Percentiles rank a stretch among this genome's conserved stretches.
phyloP scores from a whole-genome alignment of 1,284 basidiomycete species.

The Ustilago tritici region DNA sequence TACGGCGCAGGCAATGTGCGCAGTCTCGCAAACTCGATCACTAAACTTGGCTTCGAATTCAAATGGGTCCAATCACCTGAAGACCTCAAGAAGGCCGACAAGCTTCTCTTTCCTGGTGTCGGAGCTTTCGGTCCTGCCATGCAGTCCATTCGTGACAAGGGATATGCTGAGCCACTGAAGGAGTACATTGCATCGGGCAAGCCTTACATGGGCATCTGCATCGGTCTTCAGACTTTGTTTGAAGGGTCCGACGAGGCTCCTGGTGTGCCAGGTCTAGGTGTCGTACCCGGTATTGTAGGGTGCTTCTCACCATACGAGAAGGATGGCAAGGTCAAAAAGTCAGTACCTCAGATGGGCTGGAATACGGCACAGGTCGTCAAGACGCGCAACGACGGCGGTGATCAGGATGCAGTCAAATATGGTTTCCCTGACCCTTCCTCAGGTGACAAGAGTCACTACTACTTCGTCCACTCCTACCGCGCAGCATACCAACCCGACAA shows the following conservation, averaged over 20 bases:
- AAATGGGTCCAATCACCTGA: constrained; percentile 87
- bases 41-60: constrained; percentile 86
- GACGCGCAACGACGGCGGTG: constrained; percentile 31
- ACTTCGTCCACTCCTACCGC: constrained; percentile 97
- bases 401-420: constrained; percentile 43
- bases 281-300: constrained; percentile 62
- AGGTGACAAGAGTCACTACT: constrained; percentile 77
- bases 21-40: constrained; percentile 87
- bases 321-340: constrained; percentile 73
- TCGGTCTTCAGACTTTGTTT: constrained; percentile 80
- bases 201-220: constrained; percentile 91
- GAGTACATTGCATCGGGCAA: constrained; percentile 87
- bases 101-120: constrained; percentile 97
- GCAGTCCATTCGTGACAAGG: constrained; percentile 79
- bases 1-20: constrained; percentile 69
- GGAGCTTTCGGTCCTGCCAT: constrained; percentile 93
- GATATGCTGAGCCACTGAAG: constrained; percentile 83
- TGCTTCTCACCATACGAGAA: constrained; percentile 52
- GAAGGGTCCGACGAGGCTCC: constrained; percentile 76
- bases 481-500: constrained; percentile 74
- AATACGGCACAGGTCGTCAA: constrained; percentile 70
- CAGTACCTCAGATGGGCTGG: constrained; percentile 99
- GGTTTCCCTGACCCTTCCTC: constrained; percentile 62
- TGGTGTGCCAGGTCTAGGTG: constrained; percentile 59
- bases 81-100: constrained; percentile 89